Percentiles rank a stretch among this genome's conserved stretches.
Evolutionary conservation across 192 early-diverging fungal genomes (phyloP).

Genomic region (Dissophora ornata): DNA sequence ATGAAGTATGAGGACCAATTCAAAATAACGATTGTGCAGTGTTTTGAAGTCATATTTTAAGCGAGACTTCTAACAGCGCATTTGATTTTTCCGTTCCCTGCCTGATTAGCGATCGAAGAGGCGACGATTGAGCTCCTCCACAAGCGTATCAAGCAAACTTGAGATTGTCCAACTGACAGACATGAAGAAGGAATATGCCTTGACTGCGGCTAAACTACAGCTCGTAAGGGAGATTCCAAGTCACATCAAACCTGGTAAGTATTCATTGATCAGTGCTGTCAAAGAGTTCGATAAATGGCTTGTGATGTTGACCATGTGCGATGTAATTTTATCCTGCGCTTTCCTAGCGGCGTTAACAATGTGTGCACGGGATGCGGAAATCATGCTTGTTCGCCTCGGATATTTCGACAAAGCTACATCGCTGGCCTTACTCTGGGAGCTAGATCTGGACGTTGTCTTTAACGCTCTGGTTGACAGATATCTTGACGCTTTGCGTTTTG

Average conservation of each 20-base stretch:
- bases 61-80: no score
- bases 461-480: constrained; percentile 35
- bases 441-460: constrained; percentile 36
- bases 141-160: constrained; percentile 1
- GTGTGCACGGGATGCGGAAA: constrained; percentile 17
- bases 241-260: constrained; percentile 19
- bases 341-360: constrained; percentile 11
- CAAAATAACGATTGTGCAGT: no score
- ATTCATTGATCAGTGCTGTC: no score
- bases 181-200: constrained; percentile 22
- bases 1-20: constrained; percentile 25
- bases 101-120: constrained; percentile 26
- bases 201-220: constrained; percentile 22
- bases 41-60: no score
- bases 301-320: background rate
- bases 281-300: background rate
- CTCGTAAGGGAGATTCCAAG: constrained; percentile 22
- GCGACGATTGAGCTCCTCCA: background rate
- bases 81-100: no score
- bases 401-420: constrained; percentile 31
- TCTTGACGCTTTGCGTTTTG: constrained; percentile 11
- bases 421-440: constrained; percentile 11
- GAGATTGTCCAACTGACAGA: constrained; percentile 26
- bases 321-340: no score
- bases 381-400: constrained; percentile 29